Base-by-base conservation (phyloP, 441 rosid genomes). In the Erodium moschatum region DNA sequence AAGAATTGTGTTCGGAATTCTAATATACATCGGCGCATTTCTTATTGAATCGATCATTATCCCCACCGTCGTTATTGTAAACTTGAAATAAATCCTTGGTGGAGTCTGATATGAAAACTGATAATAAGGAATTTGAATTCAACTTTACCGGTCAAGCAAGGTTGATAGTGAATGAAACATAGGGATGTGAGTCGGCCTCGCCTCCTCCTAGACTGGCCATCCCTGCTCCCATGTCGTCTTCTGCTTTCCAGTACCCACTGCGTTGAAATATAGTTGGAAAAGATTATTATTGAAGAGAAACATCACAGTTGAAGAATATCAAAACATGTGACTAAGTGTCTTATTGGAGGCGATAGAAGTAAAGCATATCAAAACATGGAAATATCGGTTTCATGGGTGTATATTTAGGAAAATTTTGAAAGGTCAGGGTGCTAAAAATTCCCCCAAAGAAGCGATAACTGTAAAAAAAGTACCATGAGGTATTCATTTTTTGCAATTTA, bases 191-290 rank as follows among this genome's bases (percentile, higher is more conserved):
- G 13, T 52, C 60, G 6, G 60, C 60, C 6, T 52, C 60, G 19
- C 60, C 60, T 24, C 27, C 27, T 48, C 56, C 56, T 48, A 48
- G 18, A 48, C 56, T n/a, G 8, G 60, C 60, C 60, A 52, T 52
- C 20, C 60, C 60, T 52, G 19, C 60, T 52, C 60, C 60, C 7
- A 52, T 18, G 8, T 52, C 60, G 8, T 52, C 60, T 16, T 52
- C 60, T 4, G 60, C n/a, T 52, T 52, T 52, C 60, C 60, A 52
- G 60, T 15, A 52, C 1, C 7, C 13, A n/a, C 60, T 52, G 60
- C 48, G 13, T 42, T 33, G 38, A 33, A 33, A 3, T 33, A 33
- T 33, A 33, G 38, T 33, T 5, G 6, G 38, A 33, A 33, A 33
- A 33, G 2, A 33, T 33, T 33, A 33, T 42, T 18, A 52, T 15